phyloP scores from a whole-genome alignment of 2,329 filamentous ascomycete species.

The Colletotrichum sp. region DNA sequence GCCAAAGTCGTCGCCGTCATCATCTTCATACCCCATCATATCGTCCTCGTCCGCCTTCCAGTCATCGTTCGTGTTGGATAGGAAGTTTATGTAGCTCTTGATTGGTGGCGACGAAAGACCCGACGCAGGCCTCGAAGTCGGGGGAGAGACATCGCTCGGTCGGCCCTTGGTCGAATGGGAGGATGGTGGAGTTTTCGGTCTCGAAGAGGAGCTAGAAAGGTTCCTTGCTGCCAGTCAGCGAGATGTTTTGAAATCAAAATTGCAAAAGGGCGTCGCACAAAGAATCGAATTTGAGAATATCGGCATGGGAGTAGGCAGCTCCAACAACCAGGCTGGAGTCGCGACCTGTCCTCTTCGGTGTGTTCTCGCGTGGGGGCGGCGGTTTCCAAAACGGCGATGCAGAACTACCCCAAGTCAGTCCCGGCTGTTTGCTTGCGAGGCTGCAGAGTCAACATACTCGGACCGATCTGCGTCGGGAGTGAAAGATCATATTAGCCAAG shows the following conservation, averaged over 20 bases:
- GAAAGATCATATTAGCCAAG: conserved; percentile 24
- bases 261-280: conserved; percentile 60
- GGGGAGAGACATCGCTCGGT: conserved; percentile 61
- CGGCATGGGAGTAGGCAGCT: conserved; percentile 94
- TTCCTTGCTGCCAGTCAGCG: conserved; percentile 48
- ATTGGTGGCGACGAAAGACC: conserved; percentile 67
- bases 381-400: conserved; percentile 88
- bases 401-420: conserved; percentile 59
- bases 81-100: conserved; percentile 79
- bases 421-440: conserved; percentile 33
- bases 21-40: conserved; percentile 79
- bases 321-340: conserved; percentile 82
- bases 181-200: conserved; percentile 79
- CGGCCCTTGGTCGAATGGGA: conserved; percentile 57
- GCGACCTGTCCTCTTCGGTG: conserved; percentile 58
- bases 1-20: conserved; percentile 94
- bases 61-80: conserved; percentile 81
- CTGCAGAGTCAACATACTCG: conserved; percentile 54
- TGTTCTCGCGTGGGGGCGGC: conserved; percentile 59
- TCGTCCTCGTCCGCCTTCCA: conserved; percentile 79
- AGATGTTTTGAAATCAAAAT: not conserved
- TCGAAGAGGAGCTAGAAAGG: conserved; percentile 63
- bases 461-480: conserved; percentile 56
- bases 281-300: conserved; percentile 87
- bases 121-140: conserved; percentile 55